A percentile compares a stretch with the other conserved stretches of the same genome.
Evolutionary conservation across 1,284 basidiomycete genomes (phyloP).

Genomic region (Pascua guehoae): DNA sequence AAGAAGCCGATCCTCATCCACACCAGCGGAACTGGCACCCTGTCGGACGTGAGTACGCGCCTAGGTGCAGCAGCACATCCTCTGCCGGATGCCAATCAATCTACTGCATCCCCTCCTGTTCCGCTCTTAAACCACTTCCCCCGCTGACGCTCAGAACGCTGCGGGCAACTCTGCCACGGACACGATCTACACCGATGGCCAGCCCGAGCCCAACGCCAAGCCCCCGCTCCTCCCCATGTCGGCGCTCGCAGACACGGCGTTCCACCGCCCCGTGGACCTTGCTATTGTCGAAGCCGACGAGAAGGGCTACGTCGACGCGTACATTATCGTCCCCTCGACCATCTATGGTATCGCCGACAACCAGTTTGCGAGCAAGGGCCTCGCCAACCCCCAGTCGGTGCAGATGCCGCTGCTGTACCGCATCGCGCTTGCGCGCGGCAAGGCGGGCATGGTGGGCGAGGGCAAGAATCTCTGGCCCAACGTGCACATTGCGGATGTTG

Average conservation of each 20-base stretch:
- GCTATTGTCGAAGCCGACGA: conserved; percentile 43
- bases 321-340: conserved; percentile 48
- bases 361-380: conserved; percentile 33
- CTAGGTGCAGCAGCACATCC: too few relatives aligned
- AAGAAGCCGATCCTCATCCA: conserved; percentile 44
- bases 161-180: conserved; percentile 13
- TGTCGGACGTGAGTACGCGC: conserved; percentile 28
- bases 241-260: conserved; percentile 23
- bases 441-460: conserved; percentile 42
- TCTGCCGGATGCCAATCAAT: too few relatives aligned
- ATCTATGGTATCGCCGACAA: conserved; percentile 46
- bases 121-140: not conserved
- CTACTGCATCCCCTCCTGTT: not conserved
- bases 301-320: conserved; percentile 37
- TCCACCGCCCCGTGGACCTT: conserved; percentile 39
- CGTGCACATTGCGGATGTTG: conserved; percentile 21
- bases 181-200: conserved; percentile 39
- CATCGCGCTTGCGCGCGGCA: conserved; percentile 39
- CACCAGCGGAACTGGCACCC: conserved; percentile 47
- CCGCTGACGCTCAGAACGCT: not conserved
- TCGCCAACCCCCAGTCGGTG: conserved; percentile 37
- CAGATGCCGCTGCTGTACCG: conserved; percentile 42
- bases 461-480: conserved; percentile 33
- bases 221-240: conserved; percentile 42
- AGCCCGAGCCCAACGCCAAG: conserved; percentile 22